phyloP scores from a whole-genome alignment of 768 basidiomycete species.

The Gloeophyllum trabeum region DNA sequence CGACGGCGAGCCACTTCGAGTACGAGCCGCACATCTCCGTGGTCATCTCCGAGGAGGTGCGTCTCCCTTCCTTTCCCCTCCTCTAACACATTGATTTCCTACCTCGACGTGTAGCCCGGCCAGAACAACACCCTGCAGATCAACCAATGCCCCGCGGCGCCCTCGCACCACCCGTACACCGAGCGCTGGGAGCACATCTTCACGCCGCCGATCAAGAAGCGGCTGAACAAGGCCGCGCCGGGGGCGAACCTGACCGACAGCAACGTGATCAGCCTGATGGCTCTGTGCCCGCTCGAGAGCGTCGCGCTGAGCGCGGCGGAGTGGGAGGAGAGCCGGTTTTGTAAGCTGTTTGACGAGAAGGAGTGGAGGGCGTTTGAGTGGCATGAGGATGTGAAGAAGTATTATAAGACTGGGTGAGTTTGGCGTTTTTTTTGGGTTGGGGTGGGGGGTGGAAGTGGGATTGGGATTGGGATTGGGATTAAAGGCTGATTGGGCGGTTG shows the following conservation, averaged over 20 bases:
- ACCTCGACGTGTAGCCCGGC: background rate
- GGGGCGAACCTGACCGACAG: constrained; percentile 43
- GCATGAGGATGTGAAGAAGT: constrained; percentile 64
- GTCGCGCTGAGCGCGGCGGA: constrained; percentile 21
- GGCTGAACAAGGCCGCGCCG: constrained; percentile 49
- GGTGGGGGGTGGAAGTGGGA: background rate
- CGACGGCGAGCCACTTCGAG: constrained; percentile 31
- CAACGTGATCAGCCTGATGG: constrained; percentile 53
- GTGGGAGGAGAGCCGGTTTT: constrained; percentile 49
- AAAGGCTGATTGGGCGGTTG: background rate
- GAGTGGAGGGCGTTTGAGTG: constrained; percentile 68
- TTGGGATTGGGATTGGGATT: background rate
- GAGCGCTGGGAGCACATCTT: constrained; percentile 44
- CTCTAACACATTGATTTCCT: background rate
- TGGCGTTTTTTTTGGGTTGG: background rate
- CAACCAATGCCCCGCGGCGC: constrained; percentile 48
- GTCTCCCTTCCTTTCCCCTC: constrained; percentile 9
- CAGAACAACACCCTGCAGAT: background rate
- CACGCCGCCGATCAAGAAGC: constrained; percentile 38
- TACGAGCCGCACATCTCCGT: constrained; percentile 42
- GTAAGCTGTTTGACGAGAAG: constrained; percentile 48
- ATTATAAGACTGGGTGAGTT: constrained; percentile 61
- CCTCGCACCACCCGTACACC: constrained; percentile 30
- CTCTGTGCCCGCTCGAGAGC: constrained; percentile 77
- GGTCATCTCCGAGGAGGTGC: constrained; percentile 44